Evolutionary conservation across 345 rosid genomes (phyloP), one percentile per base, ranked within the genome.

Genomic region (Heritiera fomes): DNA sequence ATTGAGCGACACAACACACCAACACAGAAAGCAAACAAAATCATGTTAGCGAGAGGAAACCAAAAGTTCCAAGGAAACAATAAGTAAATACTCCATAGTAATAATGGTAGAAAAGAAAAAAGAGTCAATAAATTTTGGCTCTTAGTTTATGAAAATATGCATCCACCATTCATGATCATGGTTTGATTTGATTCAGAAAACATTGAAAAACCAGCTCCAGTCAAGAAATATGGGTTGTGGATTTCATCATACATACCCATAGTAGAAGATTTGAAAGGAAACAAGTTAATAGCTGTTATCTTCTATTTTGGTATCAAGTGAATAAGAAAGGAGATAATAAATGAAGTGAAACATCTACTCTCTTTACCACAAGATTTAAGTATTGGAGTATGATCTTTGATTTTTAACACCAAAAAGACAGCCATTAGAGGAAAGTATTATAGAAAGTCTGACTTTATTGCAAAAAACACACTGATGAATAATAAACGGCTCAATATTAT

Each of bases 391-490:
- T 20, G 69, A 76, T 59, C 68, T 58, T 78, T 77, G 65, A 65
- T 59, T 75, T 46, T 80, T 11, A 66, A 73, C 70, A 63, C 71
- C 49, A 71, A 64, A 64, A 79, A 72, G 38, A 76, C 73, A 79
- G 52, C 88, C 86, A 81, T 77, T 79, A 79, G 76, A 49, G 84
- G 91, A 87, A 88, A 88, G 74, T 46, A 30, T 3, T 72, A 80
- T 46, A 56, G 50, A 49, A 60, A 70, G 76, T 64, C 67, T 9
- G 78, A 18, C 79, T 74, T 82, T 71, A 83, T 81, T 80, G 79
- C 83, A 34, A 58, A 41, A 50, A 67, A n/a, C 3, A 49, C 6
- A 53, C 23, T 41, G 23, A 17, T 13, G 73, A 11, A 55, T 12
- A 3, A 38, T 15, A 30, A 9, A 50, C 76, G 70, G 38, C 52